phyloP scores from a whole-genome alignment of 208 protist genomes.

The Trypanosoma rangeli region DNA sequence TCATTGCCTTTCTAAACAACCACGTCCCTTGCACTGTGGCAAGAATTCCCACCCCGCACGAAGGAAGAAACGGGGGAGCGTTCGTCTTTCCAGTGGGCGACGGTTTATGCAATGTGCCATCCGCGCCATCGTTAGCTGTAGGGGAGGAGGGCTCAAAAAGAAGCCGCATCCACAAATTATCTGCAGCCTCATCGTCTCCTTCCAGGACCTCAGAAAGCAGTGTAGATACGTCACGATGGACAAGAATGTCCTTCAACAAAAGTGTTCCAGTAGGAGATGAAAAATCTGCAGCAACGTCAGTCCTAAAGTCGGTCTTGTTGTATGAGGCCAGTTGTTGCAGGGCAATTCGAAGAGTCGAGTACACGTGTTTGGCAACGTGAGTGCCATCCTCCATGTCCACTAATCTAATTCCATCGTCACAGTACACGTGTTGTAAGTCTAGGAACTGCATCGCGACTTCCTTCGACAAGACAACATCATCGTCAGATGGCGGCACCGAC shows the following conservation, averaged over 20 bases:
- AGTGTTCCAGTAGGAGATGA: slow-evolving; percentile 17
- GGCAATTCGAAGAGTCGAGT: slow-evolving; percentile 42
- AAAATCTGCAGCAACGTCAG: slow-evolving; percentile 31
- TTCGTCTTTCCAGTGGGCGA: slow-evolving; percentile 1
- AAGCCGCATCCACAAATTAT: slow-evolving; percentile 46
- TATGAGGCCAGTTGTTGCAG: slow-evolving; percentile 52
- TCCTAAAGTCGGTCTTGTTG: background rate
- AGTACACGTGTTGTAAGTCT: slow-evolving; percentile 49
- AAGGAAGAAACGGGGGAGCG: slow-evolving; percentile 6
- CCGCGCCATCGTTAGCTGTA: background rate
- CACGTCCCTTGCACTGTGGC: slow-evolving; percentile 42
- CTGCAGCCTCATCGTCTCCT: slow-evolving; percentile 51
- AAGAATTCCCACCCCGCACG: slow-evolving; percentile 16
- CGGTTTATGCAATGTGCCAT: background rate
- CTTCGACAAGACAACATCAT: slow-evolving; percentile 72
- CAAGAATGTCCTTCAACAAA: slow-evolving; percentile 36
- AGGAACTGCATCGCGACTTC: slow-evolving; percentile 57
- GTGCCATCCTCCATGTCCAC: slow-evolving; percentile 51
- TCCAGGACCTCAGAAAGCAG: slow-evolving; percentile 35
- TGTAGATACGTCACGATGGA: slow-evolving; percentile 43
- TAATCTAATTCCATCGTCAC: slow-evolving; percentile 60
- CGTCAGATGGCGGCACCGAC: slow-evolving; percentile 48
- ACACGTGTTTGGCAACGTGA: slow-evolving; percentile 51
- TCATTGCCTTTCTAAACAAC: slow-evolving; percentile 48
- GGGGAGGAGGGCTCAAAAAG: slow-evolving; percentile 13